Evolutionary conservation across 1,284 basidiomycete species (phyloP).

Genomic region (Leccinum solheimii): DNA sequence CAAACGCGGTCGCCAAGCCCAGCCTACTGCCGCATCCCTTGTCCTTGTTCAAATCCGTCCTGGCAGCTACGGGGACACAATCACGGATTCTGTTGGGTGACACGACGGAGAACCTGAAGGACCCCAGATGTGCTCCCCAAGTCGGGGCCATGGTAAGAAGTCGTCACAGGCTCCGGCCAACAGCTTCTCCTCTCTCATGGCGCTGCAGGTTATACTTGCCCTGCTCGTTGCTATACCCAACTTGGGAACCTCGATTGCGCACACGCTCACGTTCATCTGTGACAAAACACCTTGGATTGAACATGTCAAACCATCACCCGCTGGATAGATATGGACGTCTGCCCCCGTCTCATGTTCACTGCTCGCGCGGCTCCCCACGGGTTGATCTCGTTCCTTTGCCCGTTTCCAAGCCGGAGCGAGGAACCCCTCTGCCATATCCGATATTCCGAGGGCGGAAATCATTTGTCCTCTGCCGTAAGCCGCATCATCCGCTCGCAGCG

Average conservation of each 20-base stretch:
- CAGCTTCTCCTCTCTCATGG: slow-evolving; percentile 27
- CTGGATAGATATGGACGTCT: slow-evolving; percentile 11
- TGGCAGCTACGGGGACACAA: slow-evolving; percentile 23
- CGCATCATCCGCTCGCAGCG: background rate
- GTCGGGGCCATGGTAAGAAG: background rate
- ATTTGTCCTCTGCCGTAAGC: slow-evolving; percentile 9
- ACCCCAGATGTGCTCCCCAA: slow-evolving; percentile 17
- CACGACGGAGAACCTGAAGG: slow-evolving; percentile 10
- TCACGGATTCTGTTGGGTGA: background rate
- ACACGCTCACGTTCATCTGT: slow-evolving; percentile 28
- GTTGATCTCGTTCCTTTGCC: slow-evolving; percentile 22
- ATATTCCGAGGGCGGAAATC: slow-evolving; percentile 14
- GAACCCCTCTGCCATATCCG: slow-evolving; percentile 15
- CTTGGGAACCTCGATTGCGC: slow-evolving; percentile 16
- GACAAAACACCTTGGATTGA: slow-evolving; percentile 16
- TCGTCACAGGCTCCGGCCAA: background rate
- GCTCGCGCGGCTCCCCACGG: slow-evolving; percentile 24
- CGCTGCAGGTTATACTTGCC: slow-evolving; percentile 22
- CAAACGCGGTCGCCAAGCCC: slow-evolving; percentile 28
- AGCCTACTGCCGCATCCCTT: slow-evolving; percentile 26
- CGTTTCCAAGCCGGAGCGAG: slow-evolving; percentile 21
- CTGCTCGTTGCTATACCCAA: slow-evolving; percentile 26
- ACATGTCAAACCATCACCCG: slow-evolving; percentile 11
- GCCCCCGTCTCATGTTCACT: background rate
- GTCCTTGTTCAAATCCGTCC: slow-evolving; percentile 19